A percentile compares a stretch with the other conserved stretches of the same genome.
phyloP scores from a whole-genome alignment of 306 rosid species.

The Cucurbita pepo region DNA sequence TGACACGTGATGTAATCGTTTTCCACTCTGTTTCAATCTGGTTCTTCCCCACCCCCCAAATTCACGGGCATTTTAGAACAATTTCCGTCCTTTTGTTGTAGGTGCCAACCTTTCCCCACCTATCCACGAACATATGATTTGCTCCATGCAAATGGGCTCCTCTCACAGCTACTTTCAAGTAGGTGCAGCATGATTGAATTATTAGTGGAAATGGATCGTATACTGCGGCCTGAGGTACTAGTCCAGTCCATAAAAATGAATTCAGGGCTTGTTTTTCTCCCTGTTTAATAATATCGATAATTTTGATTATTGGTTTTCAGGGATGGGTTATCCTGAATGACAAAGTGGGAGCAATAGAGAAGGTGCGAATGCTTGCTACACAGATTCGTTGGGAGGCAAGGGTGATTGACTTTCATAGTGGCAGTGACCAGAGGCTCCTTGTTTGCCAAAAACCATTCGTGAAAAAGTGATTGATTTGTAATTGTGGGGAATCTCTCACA shows the following conservation, averaged over 20 bases:
- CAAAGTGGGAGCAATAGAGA: conserved; percentile 61
- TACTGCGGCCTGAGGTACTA: conserved; percentile 88
- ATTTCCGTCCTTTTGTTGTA: conserved; percentile 2
- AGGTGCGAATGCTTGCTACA: conserved; percentile 67
- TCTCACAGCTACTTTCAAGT: conserved; percentile 54
- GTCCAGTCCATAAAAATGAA: background rate
- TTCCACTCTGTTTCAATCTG: background rate
- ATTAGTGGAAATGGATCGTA: conserved; percentile 89
- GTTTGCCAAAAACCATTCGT: conserved; percentile 92
- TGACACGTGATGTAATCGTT: background rate
- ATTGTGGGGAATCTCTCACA: conserved; percentile 17
- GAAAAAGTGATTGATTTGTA: conserved; percentile 47
- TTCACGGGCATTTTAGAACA: background rate
- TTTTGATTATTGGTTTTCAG: conserved; percentile 24
- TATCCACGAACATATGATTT: conserved; percentile 91
- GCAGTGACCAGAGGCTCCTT: conserved; percentile 86
- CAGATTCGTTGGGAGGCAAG: conserved; percentile 99
- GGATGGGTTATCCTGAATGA: conserved; percentile 88
- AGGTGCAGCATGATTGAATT: conserved; percentile 65
- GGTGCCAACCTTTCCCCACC: conserved; percentile 98
- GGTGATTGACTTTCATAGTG: conserved; percentile 89
- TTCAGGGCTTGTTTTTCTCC: background rate
- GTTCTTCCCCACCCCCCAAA: background rate
- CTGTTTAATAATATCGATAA: background rate
- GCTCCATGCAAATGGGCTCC: conserved; percentile 79